Evolutionary conservation across 331 rosid species (phyloP).

Genomic region (Quercus lobata): DNA sequence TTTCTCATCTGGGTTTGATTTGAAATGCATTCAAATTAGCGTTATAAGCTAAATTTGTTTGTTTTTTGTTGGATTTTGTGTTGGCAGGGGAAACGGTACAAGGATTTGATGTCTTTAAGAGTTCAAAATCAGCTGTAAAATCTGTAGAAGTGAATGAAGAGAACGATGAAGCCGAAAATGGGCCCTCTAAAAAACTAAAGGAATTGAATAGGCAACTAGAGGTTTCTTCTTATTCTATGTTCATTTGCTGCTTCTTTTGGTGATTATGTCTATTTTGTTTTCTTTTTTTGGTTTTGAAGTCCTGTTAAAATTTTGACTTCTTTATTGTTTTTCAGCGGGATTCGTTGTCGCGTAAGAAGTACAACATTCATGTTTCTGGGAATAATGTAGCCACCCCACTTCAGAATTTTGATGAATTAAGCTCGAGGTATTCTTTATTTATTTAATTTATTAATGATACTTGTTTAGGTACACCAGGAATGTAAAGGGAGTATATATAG

Average conservation of each 20-base stretch:
- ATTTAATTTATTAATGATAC: no score
- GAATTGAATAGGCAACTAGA: slow-evolving; percentile 67
- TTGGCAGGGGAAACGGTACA: slow-evolving; percentile 49
- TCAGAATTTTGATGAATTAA: slow-evolving; percentile 65
- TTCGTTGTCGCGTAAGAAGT: slow-evolving; percentile 60
- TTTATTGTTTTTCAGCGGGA: slow-evolving; percentile 44
- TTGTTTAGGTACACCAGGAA: no score
- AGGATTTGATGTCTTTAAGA: slow-evolving; percentile 71
- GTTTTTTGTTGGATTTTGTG: background rate
- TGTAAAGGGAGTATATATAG: no score
- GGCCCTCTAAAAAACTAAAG: slow-evolving; percentile 44
- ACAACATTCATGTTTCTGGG: slow-evolving; percentile 81
- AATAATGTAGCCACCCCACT: slow-evolving; percentile 77
- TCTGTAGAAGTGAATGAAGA: slow-evolving; percentile 12
- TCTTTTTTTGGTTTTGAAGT: background rate
- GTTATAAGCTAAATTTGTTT: background rate
- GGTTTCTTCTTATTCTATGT: slow-evolving; percentile 32
- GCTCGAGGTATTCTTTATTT: slow-evolving; percentile 50
- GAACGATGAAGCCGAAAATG: slow-evolving; percentile 29
- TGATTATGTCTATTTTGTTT: slow-evolving; percentile 12
- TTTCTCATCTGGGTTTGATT: background rate
- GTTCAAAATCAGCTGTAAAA: slow-evolving; percentile 30
- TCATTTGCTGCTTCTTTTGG: background rate
- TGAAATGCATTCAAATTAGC: background rate
- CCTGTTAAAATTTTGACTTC: background rate